Base-by-base conservation (phyloP, 352 stramenopile genomes). In the Pythium plurisporium region DNA sequence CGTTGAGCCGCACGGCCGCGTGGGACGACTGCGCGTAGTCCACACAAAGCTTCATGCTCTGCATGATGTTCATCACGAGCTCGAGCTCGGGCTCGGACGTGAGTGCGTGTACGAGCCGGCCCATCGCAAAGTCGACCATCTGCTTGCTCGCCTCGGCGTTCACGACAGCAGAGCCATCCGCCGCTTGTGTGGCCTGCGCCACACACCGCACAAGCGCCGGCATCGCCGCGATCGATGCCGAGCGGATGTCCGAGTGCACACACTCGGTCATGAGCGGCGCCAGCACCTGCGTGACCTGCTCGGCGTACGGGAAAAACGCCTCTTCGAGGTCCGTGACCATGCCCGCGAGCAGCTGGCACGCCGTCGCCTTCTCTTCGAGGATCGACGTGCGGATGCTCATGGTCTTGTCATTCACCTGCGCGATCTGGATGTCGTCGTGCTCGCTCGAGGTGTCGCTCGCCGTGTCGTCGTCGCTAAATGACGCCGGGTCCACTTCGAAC, bases 71-170 rank as follows among this genome's bases (percentile, higher is more conserved):
- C 57, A 92, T 71, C 11, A 92, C 82, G 31, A 94, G 66, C 47
- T 94, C 82, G n/a, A 92, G 69, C 22, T 94, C 84, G 1, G 82
- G 82, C 65, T 94, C 84, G 5, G 82, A 90, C 9, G 79, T 87
- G 38, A 94, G 68, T 26, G 84, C 84, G 45, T 89, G 67, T 8
- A 94, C 74, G 27, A 94, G 62, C 2, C 84, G 76, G 31, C 84
- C 84, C 12, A 94, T 74, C 31, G 75, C 80, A 64, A 91, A 94
- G 50, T 94, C 84, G 40, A 92, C 62, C 73, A 92, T 91, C 43
- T 94, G 84, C 63, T 91, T 91, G 51, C 89, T 86, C 14, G 82
- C 68, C 42, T 74, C 76, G 12, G 54, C 52, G 29, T 61, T 55
- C 19, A 62, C 55, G 3, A 20, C 19, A 10, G 30, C 23, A 2